Base-by-base conservation (phyloP, 345 rosid genomes). In the Aegle marmelos region DNA sequence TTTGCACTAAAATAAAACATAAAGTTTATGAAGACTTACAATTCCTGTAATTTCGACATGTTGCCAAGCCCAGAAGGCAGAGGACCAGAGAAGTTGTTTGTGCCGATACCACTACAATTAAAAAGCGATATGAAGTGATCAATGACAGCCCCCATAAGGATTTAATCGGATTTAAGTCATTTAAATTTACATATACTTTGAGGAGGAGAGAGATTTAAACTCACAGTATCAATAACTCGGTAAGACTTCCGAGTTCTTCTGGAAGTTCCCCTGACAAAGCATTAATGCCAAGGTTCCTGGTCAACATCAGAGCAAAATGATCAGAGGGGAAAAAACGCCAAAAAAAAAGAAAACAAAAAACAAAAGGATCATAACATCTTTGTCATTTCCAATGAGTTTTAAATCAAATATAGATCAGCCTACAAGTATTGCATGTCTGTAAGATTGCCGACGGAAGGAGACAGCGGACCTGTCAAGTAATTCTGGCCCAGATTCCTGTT, bases 81-180 rank as follows among this genome's bases (percentile, higher is more conserved):
- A 78, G 88, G 50, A 76, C 98, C 97, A 6, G 90, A 85, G 77
- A 92, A 92, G 79, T 90, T 90, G 83, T 92, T 94, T 34, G 87
- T 56, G 66, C 80, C 83, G 58, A 92, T 30, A 10, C 62, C 56
- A 45, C 98, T 92, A 73, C 74, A 64, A 72, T 34, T 33, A 6
- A 34, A 19, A 66, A 62, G 54, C 1, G 5, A 21, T 7, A 30
- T 5, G n/a, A 16, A 45, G 11, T 9, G 45, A 61, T 41, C 19
- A 41, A 5, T 11, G 21, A 19, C 21, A 31, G 50, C 50, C 14
- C 14, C 4, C 41, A 16, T 9, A n/a, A 57, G 2, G 21, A 56
- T 22, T 62, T 28, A 30, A 62, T 30, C 9, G 9, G 8, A 80
- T 92, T 86, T 88, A 33, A 33, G 4, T 0, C 45, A 39, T 39